A percentile compares a stretch with the other conserved stretches of the same genome.
Conservation (phyloP, 805 yeast genomes). For the Ogataea trehaloabstinens region DNA sequence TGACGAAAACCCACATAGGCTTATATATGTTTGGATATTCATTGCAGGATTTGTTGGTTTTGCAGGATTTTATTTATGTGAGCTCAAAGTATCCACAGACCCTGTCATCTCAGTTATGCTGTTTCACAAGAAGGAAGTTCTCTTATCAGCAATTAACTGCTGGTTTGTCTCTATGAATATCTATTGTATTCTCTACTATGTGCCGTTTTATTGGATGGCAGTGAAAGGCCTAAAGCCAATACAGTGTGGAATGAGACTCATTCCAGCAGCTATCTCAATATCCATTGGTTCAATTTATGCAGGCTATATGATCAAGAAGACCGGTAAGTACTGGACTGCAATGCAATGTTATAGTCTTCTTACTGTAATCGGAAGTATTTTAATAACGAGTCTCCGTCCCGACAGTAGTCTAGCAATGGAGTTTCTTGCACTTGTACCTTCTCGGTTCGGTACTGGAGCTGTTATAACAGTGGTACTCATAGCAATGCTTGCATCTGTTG, state of each 20-base stretch:
- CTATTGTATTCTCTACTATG: conserved; percentile 61
- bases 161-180: conserved; percentile 71
- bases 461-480: conserved; percentile 69
- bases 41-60: conserved; percentile 34
- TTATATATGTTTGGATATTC: conserved; percentile 35
- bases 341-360: conserved; percentile 41
- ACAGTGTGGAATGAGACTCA: conserved; percentile 39
- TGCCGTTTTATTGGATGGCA: conserved; percentile 57
- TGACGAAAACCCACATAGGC: conserved; percentile 46
- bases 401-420: conserved; percentile 34
- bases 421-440: conserved; percentile 44
- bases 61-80: conserved; percentile 48
- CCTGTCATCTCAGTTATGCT: conserved; percentile 69
- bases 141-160: conserved; percentile 63
- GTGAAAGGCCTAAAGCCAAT: conserved; percentile 27
- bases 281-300: conserved; percentile 64
- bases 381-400: conserved; percentile 27
- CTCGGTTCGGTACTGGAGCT: conserved; percentile 66
- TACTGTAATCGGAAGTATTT: conserved; percentile 45
- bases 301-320: conserved; percentile 63
- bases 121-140: conserved; percentile 55
- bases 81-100: conserved; percentile 49
- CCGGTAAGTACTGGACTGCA: conserved; percentile 61
- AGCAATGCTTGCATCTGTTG: conserved; percentile 75
- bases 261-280: conserved; percentile 64